Base-by-base conservation (phyloP, 257 asterid genomes). In the Scutellaria baicalensis region DNA sequence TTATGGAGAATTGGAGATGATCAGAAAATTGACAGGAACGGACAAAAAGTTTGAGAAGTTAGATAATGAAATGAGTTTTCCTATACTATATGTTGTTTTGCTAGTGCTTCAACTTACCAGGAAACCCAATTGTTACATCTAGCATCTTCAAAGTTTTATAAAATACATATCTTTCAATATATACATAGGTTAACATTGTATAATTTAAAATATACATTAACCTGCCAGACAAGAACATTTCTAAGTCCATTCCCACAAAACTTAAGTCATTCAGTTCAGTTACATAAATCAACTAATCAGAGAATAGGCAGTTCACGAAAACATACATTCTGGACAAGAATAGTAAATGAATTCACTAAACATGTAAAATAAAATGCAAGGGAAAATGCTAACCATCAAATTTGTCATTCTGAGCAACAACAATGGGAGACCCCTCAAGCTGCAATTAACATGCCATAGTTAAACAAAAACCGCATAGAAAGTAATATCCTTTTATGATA, bases 341-440 rank as follows among this genome's bases (percentile, higher is more conserved):
- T 42, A 49, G 43, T 14, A 72, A 45, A 38, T 13, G 38, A 39
- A 31, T 48, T 52, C 40, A 47, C 23, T 72, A 43, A 8, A 54
- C 43, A 10, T 9, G 13, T 6, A 33, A 40, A 77, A 21, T 18
- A 49, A 16, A 75, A 7, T 16, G 47, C 8, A 48, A 70, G 61
- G 18, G 42, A 72, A 74, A 36, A 72, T 5, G 31, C 90, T 79
- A 59, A 90, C 98, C 97, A 14, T 91, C 92, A 73, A 93, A 93
- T 69, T 86, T 92, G 81, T 88, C 95, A 75, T 93, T 93, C 82
- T 93, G 96, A 11, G 97, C 95, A 36, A 82, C 96, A 20, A 90
- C 96, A 48, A 88, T 79, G 1, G 96, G 97, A 9, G 95, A 90
- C 51, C 95, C 98, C 72, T 92, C 97, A 3, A 92, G 90, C 96